Evolutionary conservation across 192 early-diverging fungal genomes (phyloP).

Genomic region (Coemansia sp.): DNA sequence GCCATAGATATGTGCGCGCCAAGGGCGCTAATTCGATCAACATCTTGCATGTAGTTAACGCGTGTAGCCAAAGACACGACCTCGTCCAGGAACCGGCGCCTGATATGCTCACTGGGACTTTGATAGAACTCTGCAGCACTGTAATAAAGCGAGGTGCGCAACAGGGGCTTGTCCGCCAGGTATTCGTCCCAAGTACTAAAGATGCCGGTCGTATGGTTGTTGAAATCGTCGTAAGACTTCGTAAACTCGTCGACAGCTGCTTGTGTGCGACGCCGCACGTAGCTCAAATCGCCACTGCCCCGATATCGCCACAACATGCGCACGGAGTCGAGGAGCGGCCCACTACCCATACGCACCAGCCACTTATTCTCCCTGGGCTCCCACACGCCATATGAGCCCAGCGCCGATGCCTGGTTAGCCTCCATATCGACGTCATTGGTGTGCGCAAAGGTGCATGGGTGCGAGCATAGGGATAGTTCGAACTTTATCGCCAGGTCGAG

Average conservation of each 20-base stretch:
- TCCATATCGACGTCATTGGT: not conserved
- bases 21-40: slow-evolving; percentile 16
- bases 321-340: slow-evolving; percentile 5
- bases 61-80: slow-evolving; percentile 35
- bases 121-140: slow-evolving; percentile 21
- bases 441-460: slow-evolving; percentile 28
- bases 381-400: slow-evolving; percentile 26
- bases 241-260: slow-evolving; percentile 29
- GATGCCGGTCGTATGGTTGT: not conserved
- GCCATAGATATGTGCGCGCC: slow-evolving; percentile 42
- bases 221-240: slow-evolving; percentile 25
- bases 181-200: slow-evolving; percentile 30
- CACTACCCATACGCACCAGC: slow-evolving; percentile 13
- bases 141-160: slow-evolving; percentile 27
- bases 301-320: slow-evolving; percentile 27
- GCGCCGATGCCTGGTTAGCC: not conserved
- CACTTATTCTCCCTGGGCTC: slow-evolving; percentile 11
- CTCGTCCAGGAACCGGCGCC: slow-evolving; percentile 15
- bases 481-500: slow-evolving; percentile 18
- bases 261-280: slow-evolving; percentile 16
- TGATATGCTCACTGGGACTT: slow-evolving; percentile 2
- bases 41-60: slow-evolving; percentile 44
- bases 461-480: slow-evolving; percentile 30
- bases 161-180: slow-evolving; percentile 11
- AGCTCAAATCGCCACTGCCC: slow-evolving; percentile 7